Base-by-base conservation (phyloP, 345 rosid species). In the Acer negundo region DNA sequence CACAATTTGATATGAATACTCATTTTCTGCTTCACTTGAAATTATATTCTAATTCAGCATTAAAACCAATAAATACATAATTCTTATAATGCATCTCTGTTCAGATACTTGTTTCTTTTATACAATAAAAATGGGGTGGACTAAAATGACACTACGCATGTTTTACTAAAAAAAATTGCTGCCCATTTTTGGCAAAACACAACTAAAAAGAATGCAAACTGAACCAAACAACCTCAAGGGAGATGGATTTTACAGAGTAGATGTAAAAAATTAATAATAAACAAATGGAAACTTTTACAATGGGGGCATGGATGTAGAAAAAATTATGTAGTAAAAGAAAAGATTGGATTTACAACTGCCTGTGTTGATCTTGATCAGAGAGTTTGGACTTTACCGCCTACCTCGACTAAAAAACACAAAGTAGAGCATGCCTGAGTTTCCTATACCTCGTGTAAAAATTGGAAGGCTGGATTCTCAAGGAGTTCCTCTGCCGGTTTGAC, bases 401-500 rank as follows among this genome's bases (percentile, higher is more conserved):
- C 75, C 72, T 76, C 16, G 23, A 78, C 62, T 56, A 65, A 67
- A 75, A 78, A 75, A 75, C 42, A 19, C 31, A 23, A 62, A 68
- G 72, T 70, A 38, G 77, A 56, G 72, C 62, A 40, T 10, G 72
- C 74, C 28, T 61, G 82, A 81, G 85, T 80, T 77, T 80, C 84
- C 80, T 74, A 66, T 35, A 80, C 87, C 85, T 91, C 92, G 20
- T 86, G 87, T 85, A 97, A 91, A 88, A 94, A 97, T 23, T 88
- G 85, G 80, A 97, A 94, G 85, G 93, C 95, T 28, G 90, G 88
- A 78, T 89, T 90, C 82, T 85, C 97, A 31, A 89, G 73, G 72
- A 97, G 97, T 72, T 89, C 93, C 85, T 91, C 90, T 1, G 97
- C 97, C 0, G 96, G 92, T 81, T 87, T 82, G 17, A 97, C 97